Evolutionary conservation across 2,329 filamentous ascomycete species (phyloP).

Genomic region (Hirsutella minnesotensis): DNA sequence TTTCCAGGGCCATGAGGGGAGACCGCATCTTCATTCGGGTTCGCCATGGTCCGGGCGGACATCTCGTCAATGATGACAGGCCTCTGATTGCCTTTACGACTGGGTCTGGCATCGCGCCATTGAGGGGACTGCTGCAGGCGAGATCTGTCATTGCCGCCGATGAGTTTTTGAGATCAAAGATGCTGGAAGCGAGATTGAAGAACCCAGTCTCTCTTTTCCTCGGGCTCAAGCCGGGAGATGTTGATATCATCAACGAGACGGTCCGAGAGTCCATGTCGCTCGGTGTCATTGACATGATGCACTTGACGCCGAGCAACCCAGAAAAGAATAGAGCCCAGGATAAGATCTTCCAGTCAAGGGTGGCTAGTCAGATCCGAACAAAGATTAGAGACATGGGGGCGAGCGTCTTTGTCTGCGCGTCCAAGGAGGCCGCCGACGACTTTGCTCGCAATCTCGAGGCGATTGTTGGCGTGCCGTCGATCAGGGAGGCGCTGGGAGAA

Average conservation of each 20-base stretch:
- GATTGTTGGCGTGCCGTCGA: conserved; percentile 1
- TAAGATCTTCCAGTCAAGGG: not conserved
- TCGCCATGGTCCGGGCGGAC: not conserved
- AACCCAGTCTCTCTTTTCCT: conserved; percentile 1
- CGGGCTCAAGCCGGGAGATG: conserved; percentile 1
- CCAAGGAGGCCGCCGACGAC: conserved; percentile 2
- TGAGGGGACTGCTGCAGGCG: conserved; percentile 1
- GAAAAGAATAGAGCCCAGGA: not conserved
- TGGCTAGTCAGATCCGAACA: not conserved
- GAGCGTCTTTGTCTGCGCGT: conserved; percentile 1
- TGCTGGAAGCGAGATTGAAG: not conserved
- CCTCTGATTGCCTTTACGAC: conserved; percentile 3
- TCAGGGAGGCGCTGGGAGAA: conserved; percentile 1
- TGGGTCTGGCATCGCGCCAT: conserved; percentile 2
- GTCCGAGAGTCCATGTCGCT: not conserved
- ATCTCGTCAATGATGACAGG: not conserved
- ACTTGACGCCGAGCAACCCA: conserved; percentile 2
- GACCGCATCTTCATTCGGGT: not conserved
- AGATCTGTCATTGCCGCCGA: not conserved
- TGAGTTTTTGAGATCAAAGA: not conserved
- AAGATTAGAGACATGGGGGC: conserved; percentile 2
- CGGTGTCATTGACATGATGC: conserved; percentile 1
- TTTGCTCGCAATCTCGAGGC: conserved; percentile 1
- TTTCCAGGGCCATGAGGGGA: not conserved
- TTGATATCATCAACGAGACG: conserved; percentile 1